Evolutionary conservation across 1,284 basidiomycete species (phyloP).

Genomic region (Papiliotrema fonsecae): DNA sequence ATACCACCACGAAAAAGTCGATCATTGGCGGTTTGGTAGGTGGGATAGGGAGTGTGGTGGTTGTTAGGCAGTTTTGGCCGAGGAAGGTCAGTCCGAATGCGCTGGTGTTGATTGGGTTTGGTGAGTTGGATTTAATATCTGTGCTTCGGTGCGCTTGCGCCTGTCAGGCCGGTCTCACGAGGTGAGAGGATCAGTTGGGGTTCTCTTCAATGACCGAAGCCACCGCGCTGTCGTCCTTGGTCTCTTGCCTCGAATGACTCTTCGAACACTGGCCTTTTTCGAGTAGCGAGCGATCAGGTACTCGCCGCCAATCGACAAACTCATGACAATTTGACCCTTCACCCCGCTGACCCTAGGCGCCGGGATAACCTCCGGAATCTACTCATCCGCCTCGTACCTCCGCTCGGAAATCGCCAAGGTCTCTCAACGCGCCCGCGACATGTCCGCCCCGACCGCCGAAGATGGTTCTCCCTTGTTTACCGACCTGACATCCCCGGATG

Average conservation of each 20-base stretch:
- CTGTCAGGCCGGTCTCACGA: not conserved
- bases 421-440: not conserved
- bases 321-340: not conserved
- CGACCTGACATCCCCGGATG: not conserved
- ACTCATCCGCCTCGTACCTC: conserved; percentile 1
- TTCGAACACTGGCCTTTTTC: too few relatives aligned
- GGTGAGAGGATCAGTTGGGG: too few relatives aligned
- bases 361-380: not conserved
- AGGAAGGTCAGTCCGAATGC: not conserved
- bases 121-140: not conserved
- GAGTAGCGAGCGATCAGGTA: too few relatives aligned
- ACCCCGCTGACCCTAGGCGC: not conserved
- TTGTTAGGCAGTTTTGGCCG: conserved; percentile 3
- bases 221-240: too few relatives aligned
- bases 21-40: not conserved
- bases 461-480: not conserved
- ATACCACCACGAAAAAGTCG: not conserved
- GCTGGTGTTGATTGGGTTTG: not conserved
- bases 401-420: not conserved
- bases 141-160: not conserved
- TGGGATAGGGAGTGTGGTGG: not conserved
- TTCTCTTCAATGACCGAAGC: too few relatives aligned
- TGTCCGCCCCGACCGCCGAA: not conserved
- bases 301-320: too few relatives aligned
- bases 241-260: too few relatives aligned